Evolutionary conservation across 345 rosid genomes (phyloP).

Genomic region (Brassica carinata): DNA sequence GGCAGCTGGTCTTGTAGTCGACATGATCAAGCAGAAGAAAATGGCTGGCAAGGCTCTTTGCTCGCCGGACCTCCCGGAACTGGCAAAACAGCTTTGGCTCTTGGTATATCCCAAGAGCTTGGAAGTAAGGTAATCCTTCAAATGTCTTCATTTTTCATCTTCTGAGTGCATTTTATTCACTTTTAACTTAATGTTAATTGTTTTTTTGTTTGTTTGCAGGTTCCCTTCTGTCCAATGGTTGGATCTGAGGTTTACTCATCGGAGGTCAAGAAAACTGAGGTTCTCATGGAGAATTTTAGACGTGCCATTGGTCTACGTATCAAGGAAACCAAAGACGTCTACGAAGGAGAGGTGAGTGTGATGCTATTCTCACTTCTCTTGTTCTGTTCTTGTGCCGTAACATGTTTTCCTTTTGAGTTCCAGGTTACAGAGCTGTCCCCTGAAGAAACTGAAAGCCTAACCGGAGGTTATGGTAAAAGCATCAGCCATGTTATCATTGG

Average conservation of each 20-base stretch:
- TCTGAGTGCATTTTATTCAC: no score
- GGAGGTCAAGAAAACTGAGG: slow-evolving; percentile 98
- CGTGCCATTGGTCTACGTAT: slow-evolving; percentile 94
- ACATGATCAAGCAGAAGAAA: no score
- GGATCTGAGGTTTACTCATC: slow-evolving; percentile 99
- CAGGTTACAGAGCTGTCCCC: slow-evolving; percentile 98
- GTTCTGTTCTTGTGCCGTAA: background rate
- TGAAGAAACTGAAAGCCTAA: slow-evolving; percentile 88
- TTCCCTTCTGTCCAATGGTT: slow-evolving; percentile 99
- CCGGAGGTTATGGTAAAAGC: slow-evolving; percentile 99
- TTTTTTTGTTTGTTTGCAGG: no score
- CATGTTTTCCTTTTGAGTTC: slow-evolving; percentile 21
- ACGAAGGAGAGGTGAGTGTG: slow-evolving; percentile 86
- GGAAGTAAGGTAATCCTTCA: no score
- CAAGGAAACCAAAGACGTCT: slow-evolving; percentile 97
- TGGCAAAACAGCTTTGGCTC: no score
- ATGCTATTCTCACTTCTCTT: slow-evolving; percentile 27
- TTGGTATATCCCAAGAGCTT: no score
- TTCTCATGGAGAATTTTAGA: slow-evolving; percentile 95
- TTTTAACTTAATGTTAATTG: no score
- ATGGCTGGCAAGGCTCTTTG: no score
- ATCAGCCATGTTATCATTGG: slow-evolving; percentile 95
- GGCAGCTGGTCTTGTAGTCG: no score
- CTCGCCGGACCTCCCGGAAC: no score
- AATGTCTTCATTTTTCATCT: no score